These are phyloP conservation scores for Postia placenta DNA, from an alignment of 768 basidiomycete genomes.

Conservation along the genomic window DNA sequence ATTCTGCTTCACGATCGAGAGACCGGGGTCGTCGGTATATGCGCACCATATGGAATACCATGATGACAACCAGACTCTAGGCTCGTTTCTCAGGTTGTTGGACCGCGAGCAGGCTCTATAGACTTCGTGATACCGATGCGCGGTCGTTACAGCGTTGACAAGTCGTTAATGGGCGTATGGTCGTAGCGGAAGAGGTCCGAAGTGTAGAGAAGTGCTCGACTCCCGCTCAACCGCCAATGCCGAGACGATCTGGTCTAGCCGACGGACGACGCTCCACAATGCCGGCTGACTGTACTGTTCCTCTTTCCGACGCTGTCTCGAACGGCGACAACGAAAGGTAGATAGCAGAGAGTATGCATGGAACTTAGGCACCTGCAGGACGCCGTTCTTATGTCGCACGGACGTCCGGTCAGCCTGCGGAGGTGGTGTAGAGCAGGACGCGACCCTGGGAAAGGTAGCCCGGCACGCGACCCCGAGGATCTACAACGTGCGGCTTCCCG, in stretches of 20 bases:
- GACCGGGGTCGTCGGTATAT: not conserved
- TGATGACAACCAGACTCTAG: not conserved
- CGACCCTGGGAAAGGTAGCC: not conserved
- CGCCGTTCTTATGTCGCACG: slow-evolving; percentile 1
- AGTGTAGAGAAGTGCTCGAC: slow-evolving; percentile 1
- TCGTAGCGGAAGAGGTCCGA: slow-evolving; percentile 4
- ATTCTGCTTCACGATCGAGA: not conserved
- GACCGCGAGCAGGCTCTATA: too few relatives aligned
- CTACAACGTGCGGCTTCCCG: not conserved
- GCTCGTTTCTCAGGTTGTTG: too few relatives aligned
- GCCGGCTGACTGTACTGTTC: not conserved
- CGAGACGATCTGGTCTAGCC: not conserved
- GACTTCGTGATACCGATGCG: not conserved
- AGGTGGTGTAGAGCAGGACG: too few relatives aligned
- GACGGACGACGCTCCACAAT: not conserved
- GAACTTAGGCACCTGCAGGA: not conserved
- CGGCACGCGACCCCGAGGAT: slow-evolving; percentile 1
- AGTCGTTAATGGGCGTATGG: not conserved
- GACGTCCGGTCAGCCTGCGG: not conserved
- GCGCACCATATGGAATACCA: slow-evolving; percentile 3
- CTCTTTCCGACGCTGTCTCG: not conserved
- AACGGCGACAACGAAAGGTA: not conserved
- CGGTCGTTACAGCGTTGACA: not conserved
- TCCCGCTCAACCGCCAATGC: not conserved
- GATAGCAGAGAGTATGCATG: not conserved